Evolutionary conservation across 805 yeast species (phyloP).

Genomic region (Blastobotrys peoriensis): DNA sequence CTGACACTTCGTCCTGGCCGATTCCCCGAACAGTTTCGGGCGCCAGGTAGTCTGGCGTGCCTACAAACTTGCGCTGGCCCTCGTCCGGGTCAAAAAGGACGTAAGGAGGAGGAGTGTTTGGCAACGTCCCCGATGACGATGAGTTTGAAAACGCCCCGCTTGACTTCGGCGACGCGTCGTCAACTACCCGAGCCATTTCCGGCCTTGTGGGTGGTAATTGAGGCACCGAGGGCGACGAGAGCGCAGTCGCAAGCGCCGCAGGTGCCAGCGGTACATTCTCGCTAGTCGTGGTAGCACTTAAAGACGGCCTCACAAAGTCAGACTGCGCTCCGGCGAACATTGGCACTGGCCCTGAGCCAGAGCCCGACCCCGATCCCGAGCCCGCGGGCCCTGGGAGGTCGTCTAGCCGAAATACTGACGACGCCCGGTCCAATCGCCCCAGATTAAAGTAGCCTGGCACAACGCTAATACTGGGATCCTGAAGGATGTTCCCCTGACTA

Average conservation of each 20-base stretch:
- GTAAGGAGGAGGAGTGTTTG: constrained; percentile 6
- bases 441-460: constrained; percentile 25
- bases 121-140: not conserved
- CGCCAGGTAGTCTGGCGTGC: constrained; percentile 96
- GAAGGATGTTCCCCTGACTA: constrained; percentile 9
- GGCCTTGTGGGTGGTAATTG: too few species aligned
- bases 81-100: constrained; percentile 65
- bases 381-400: constrained; percentile 1
- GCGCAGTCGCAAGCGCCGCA: not conserved
- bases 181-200: too few species aligned
- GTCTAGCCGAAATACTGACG: not conserved
- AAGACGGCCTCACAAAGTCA: too few species aligned
- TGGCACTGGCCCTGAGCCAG: constrained; percentile 5
- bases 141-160: not conserved
- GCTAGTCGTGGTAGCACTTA: too few species aligned
- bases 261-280: not conserved
- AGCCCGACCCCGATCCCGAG: constrained; percentile 4
- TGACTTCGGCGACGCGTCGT: not conserved
- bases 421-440: constrained; percentile 9
- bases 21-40: constrained; percentile 90
- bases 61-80: constrained; percentile 65
- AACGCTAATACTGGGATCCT: constrained; percentile 25
- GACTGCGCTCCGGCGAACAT: too few species aligned
- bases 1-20: constrained; percentile 79
- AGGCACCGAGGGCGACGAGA: not conserved